Evolutionary conservation across 306 rosid genomes (phyloP), one percentile per base, ranked within the genome.

Genomic region (Potentilla sterilis): DNA sequence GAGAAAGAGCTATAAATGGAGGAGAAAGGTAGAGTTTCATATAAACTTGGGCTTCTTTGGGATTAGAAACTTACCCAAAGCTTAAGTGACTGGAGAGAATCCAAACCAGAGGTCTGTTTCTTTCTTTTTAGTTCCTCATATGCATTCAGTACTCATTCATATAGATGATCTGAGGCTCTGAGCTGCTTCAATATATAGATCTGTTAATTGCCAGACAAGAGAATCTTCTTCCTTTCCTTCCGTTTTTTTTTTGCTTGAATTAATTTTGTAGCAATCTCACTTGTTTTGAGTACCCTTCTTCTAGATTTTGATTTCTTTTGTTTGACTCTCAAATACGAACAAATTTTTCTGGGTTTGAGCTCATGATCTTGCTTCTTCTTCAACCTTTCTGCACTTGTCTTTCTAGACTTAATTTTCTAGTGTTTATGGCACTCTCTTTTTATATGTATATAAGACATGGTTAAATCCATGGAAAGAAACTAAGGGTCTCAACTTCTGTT

Each of bases 11-110:
- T 82, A 92, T 83, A 87, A 81, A 86, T 86, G 81, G 69, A 70
- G 79, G 74, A 75, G 72, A 78, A 76, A 82, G 80, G 81, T 78
- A 74, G 77, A 79, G 79, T 52, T 77, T 73, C 70, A 58, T 80
- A 67, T 59, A 77, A 42, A 72, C 51, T 85, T 83, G 69, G 80
- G 79, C 83, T 87, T 88, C 85, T 86, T 88, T 88, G 87, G 89
- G 88, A 83, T 84, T 85, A 47, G 82, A 70, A 88, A 81, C 77
- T 87, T 83, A 82, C 90, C 86, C 74, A 85, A 87, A 89, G 86
- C 88, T 89, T 83, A 86, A 78, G 87, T 83, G 67, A 79, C 81
- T 83, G 86, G 89, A 81, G 85, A 35, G 75, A 51, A 71, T 22
- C n/a, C 46, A 80, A 61, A 78, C 76, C 73, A 69, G 18, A 90